Percentiles rank a stretch among this genome's conserved stretches.
phyloP scores from a whole-genome alignment of 805 yeast species.

The Metschnikowia vanudenii region DNA sequence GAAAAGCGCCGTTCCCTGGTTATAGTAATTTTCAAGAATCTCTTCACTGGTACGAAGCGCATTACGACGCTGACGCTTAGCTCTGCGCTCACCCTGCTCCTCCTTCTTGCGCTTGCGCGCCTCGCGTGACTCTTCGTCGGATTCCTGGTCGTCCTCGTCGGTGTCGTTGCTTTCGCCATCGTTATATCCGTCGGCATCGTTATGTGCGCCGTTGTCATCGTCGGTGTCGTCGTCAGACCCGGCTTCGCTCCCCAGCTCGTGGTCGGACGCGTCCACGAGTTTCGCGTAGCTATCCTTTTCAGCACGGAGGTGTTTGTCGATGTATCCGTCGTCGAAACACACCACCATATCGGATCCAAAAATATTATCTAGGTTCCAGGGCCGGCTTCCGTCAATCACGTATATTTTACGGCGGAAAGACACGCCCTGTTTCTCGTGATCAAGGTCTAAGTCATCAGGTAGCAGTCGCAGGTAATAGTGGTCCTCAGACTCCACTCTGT shows the following conservation, averaged over 20 bases:
- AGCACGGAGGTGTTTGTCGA: constrained; percentile 53
- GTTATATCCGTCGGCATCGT: constrained; percentile 31
- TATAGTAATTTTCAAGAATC: constrained; percentile 70
- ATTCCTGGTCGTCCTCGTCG: constrained; percentile 27
- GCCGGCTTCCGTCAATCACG: constrained; percentile 88
- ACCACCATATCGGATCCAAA: constrained; percentile 76
- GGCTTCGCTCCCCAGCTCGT: constrained; percentile 27
- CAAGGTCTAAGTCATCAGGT: constrained; percentile 22
- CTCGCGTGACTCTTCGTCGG: neutral
- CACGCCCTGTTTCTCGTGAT: constrained; percentile 12
- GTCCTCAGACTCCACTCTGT: constrained; percentile 31
- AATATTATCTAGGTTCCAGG: constrained; percentile 93
- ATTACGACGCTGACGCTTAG: constrained; percentile 26
- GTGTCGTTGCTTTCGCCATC: constrained; percentile 30
- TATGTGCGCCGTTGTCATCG: constrained; percentile 10
- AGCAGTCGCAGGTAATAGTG: constrained; percentile 7
- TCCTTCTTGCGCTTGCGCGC: constrained; percentile 7
- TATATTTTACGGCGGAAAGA: constrained; percentile 59
- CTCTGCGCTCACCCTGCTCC: neutral
- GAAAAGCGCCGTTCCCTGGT: constrained; percentile 74
- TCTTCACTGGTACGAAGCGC: constrained; percentile 50
- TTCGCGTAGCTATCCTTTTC: constrained; percentile 64
- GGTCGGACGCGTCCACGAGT: constrained; percentile 32
- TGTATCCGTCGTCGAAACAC: constrained; percentile 85
- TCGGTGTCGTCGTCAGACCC: constrained; percentile 7